Conservation (phyloP, 768 basidiomycete species). For the Lentinula sp. region DNA sequence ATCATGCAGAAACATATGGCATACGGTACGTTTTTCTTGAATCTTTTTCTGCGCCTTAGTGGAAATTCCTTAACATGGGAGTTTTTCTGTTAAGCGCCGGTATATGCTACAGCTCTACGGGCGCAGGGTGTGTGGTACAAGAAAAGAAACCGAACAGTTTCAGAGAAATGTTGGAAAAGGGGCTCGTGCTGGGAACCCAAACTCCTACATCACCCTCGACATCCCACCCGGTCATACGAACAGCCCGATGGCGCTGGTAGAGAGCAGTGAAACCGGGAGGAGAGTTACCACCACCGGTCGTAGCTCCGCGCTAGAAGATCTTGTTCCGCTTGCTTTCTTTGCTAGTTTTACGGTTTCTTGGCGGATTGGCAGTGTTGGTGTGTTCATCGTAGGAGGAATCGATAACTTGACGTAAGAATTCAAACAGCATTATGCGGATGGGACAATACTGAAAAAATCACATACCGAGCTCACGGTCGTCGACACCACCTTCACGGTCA, state of each 20-base stretch:
- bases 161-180: slow-evolving; percentile 17
- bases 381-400: neutral
- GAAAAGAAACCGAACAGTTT: slow-evolving; percentile 40
- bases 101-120: too few species aligned
- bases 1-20: slow-evolving; percentile 17
- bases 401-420: neutral
- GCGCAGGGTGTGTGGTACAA: slow-evolving; percentile 37
- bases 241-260: slow-evolving; percentile 89
- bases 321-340: slow-evolving; percentile 2
- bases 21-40: neutral
- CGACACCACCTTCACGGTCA: neutral
- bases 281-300: slow-evolving; percentile 88
- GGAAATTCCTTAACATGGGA: too few species aligned
- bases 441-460: neutral
- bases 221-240: slow-evolving; percentile 55
- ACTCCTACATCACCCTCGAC: slow-evolving; percentile 26
- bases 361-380: neutral
- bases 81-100: too few species aligned
- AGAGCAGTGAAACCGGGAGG: slow-evolving; percentile 77
- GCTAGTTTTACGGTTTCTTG: neutral
- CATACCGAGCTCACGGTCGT: neutral
- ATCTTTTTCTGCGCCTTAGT: too few species aligned
- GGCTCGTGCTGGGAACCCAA: slow-evolving; percentile 16
- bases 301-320: slow-evolving; percentile 94
- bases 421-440: neutral